Evolutionary conservation across 306 rosid genomes (phyloP), one percentile per base, ranked within the genome.

Genomic region (Gleditsia sinensis): DNA sequence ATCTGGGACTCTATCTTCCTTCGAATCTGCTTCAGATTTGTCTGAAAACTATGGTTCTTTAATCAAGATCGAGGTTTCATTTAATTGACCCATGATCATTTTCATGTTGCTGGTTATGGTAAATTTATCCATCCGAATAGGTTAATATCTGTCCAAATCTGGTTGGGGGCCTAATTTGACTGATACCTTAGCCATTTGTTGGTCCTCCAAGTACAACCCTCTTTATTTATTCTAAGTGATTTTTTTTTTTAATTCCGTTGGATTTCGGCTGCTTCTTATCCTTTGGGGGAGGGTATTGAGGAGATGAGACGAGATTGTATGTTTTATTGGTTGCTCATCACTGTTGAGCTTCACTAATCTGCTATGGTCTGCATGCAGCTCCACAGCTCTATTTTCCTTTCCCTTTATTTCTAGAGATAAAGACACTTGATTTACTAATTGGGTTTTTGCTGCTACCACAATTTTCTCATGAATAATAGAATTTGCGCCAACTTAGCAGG

Each of bases 1-100:
- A 76, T 75, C 86, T 84, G 80, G 86, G 85, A 81, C 73, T 79
- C 75, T 79, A 28, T 81, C 72, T 81, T 72, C 62, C 76, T 74
- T 56, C 70, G 74, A 93, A 94, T 91, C 97, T 86, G 86, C 81
- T 74, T 81, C 78, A 79, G 81, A 64, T 88, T 84, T 73, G 60
- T n/a, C 78, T 33, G 53, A 23, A 72, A 53, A 39, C 82, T 69
- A 9, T 53, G 65, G 33, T 80, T 83, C 20, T 74, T 67, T 76
- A 55, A 24, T 79, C 74, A 75, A 87, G 91, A 91, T 91, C 97
- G 77, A 56, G 67, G 32, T 74, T 88, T 83, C 80, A n/a, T 79
- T 76, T 80, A 79, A 56, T 77, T 84, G 59, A 42, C 37, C 39
- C 50, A 34, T 54, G 57, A 78, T 80, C 81, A 45, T 60, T 71